Evolutionary conservation across 345 rosid genomes (phyloP).

Genomic region (Aquilaria malaccensis): DNA sequence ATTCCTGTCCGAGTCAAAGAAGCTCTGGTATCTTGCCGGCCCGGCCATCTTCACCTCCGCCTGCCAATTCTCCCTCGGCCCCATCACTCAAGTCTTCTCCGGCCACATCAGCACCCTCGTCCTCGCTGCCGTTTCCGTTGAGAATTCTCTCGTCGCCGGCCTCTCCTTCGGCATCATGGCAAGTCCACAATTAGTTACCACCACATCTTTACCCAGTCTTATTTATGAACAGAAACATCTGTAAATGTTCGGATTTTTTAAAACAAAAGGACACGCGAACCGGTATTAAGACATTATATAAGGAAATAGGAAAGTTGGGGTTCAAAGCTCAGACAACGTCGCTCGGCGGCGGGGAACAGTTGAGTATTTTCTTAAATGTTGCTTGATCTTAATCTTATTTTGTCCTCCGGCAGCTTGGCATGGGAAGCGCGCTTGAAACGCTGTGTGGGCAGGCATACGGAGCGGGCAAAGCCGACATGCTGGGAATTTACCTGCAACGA

Average conservation of each 20-base stretch:
- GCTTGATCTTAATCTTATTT: neutral
- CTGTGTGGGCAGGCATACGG: conserved; percentile 88
- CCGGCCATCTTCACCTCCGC: conserved; percentile 84
- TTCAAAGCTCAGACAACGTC: too few relatives aligned
- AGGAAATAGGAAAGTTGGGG: too few relatives aligned
- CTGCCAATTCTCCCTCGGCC: conserved; percentile 85
- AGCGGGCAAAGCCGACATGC: conserved; percentile 68
- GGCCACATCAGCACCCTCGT: conserved; percentile 65
- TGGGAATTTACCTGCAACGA: conserved; percentile 77
- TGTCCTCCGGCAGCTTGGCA: conserved; percentile 47
- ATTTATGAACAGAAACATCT: neutral
- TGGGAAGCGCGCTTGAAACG: conserved; percentile 95
- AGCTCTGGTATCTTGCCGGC: conserved; percentile 80
- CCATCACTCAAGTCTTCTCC: conserved; percentile 63
- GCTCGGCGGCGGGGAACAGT: too few relatives aligned
- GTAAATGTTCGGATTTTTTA: neutral
- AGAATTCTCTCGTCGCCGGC: conserved; percentile 82
- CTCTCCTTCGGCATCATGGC: conserved; percentile 81
- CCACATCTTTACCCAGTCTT: neutral
- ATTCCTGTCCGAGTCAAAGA: conserved; percentile 43
- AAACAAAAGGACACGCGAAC: neutral
- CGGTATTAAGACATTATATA: neutral
- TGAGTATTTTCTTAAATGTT: neutral
- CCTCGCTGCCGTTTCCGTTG: conserved; percentile 81
- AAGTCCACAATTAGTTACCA: neutral